phyloP scores from a whole-genome alignment of 2,329 filamentous ascomycete genomes.

The Trichophyton benhamiae region DNA sequence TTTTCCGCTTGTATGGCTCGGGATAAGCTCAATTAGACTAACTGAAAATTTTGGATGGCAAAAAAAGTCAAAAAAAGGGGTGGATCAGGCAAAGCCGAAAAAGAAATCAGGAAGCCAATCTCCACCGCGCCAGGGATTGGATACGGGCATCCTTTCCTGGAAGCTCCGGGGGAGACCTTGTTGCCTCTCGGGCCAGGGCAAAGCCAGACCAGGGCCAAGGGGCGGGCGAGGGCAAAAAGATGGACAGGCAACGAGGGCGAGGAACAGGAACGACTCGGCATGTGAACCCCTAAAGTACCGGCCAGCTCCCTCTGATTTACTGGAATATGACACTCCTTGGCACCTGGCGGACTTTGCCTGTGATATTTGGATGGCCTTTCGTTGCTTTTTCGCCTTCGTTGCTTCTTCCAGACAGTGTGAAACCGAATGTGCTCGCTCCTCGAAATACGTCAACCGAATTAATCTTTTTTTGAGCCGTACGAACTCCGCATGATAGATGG shows the following conservation, averaged over 20 bases:
- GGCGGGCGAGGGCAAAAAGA: neutral
- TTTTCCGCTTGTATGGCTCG: neutral
- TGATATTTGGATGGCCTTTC: neutral
- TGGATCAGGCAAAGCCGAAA: neutral
- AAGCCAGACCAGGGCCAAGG: neutral
- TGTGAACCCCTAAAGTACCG: neutral
- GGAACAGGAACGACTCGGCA: neutral
- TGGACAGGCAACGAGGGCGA: neutral
- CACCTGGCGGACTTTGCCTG: neutral
- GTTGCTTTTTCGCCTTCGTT: neutral
- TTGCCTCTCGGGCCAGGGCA: neutral
- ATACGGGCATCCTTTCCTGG: neutral
- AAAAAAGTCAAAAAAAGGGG: neutral
- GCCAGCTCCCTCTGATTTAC: too few relatives aligned
- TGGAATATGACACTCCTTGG: neutral
- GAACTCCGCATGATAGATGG: neutral
- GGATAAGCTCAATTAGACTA: conserved; percentile 1
- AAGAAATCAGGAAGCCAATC: neutral
- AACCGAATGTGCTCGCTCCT: neutral
- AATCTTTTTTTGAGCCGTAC: neutral
- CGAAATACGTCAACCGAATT: neutral
- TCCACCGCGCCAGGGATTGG: neutral
- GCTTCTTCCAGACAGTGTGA: neutral
- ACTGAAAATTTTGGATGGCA: conserved; percentile 2
- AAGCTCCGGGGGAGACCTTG: neutral